Evolutionary conservation across 1,284 basidiomycete genomes (phyloP).

Genomic region (Irpex rosettiformis): DNA sequence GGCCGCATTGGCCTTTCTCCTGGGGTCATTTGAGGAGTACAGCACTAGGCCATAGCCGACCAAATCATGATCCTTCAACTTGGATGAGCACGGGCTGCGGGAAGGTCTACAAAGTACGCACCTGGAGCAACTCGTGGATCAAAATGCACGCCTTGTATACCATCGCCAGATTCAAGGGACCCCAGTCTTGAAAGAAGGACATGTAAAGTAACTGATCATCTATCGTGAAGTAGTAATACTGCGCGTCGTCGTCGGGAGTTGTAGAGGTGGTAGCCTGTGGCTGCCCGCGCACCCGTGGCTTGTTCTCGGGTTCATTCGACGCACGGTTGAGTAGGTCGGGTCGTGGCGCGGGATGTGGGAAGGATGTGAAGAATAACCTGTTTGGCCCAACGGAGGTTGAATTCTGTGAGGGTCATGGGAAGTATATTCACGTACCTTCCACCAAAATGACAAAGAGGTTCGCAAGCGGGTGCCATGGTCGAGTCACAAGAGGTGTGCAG

Average conservation of each 20-base stretch:
- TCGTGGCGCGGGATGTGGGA: conserved; percentile 65
- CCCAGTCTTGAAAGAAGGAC: conserved; percentile 94
- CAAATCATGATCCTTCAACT: conserved; percentile 62
- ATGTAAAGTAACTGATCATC: conserved; percentile 92
- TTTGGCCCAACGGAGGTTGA: conserved; percentile 13
- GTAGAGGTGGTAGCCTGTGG: conserved; percentile 54
- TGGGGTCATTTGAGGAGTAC: conserved; percentile 85
- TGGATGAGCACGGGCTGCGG: conserved; percentile 21
- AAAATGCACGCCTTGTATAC: conserved; percentile 93
- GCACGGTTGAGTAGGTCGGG: conserved; percentile 60
- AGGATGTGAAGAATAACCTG: conserved; percentile 82
- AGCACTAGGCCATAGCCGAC: conserved; percentile 75
- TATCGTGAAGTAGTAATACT: conserved; percentile 84
- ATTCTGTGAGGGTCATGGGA: conserved; percentile 3
- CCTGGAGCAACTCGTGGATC: conserved; percentile 86
- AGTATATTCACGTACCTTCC: conserved; percentile 50
- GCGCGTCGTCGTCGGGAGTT: conserved; percentile 63
- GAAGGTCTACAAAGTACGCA: conserved; percentile 31
- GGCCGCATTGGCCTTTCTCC: conserved; percentile 91
- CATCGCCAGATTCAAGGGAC: conserved; percentile 90
- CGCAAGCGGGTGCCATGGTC: conserved; percentile 47
- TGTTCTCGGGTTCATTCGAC: conserved; percentile 44
- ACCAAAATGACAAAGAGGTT: conserved; percentile 71
- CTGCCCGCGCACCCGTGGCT: conserved; percentile 57
- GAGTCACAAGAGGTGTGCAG: neutral